phyloP scores from a whole-genome alignment of 495 filamentous ascomycete species.

The Echria macrotheca region DNA sequence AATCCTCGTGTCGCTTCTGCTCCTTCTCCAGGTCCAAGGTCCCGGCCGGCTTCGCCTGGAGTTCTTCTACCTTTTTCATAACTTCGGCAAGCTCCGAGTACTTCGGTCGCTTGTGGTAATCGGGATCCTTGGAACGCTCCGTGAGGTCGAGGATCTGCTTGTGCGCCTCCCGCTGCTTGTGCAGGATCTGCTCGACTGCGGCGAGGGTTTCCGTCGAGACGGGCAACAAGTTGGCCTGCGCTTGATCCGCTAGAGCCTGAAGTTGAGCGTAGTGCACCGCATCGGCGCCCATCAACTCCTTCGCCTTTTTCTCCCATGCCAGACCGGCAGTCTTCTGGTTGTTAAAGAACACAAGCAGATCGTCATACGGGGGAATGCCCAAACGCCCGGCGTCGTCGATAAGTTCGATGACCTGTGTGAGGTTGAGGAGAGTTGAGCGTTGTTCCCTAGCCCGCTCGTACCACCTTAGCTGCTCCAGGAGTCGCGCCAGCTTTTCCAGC shows the following conservation, averaged over 20 bases:
- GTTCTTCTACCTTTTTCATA: conserved; percentile 75
- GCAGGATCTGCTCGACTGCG: conserved; percentile 83
- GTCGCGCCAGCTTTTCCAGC: conserved; percentile 73
- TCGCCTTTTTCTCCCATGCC: conserved; percentile 89
- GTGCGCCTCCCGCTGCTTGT: conserved; percentile 93
- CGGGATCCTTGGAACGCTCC: conserved; percentile 65
- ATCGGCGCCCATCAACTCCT: conserved; percentile 87
- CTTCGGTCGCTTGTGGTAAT: conserved; percentile 74
- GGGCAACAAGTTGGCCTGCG: conserved; percentile 67
- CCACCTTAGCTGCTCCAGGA: conserved; percentile 85
- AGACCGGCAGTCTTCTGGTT: conserved; percentile 71
- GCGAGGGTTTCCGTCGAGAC: conserved; percentile 76
- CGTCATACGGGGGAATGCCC: conserved; percentile 69
- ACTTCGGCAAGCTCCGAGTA: conserved; percentile 89
- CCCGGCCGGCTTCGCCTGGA: conserved; percentile 86
- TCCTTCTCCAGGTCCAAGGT: conserved; percentile 92
- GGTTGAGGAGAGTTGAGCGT: conserved; percentile 55
- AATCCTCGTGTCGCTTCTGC: conserved; percentile 94
- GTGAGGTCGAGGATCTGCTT: conserved; percentile 75
- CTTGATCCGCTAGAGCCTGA: conserved; percentile 76
- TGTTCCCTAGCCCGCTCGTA: conserved; percentile 66
- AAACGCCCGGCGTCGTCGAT: conserved; percentile 71
- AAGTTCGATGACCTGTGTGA: conserved; percentile 72
- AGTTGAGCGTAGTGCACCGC: conserved; percentile 88
- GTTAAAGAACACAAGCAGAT: conserved; percentile 67